A percentile compares a stretch with the other conserved stretches of the same genome.
Evolutionary conservation across 2,329 filamentous ascomycete species (phyloP).

Genomic region (Xylaria sp.): DNA sequence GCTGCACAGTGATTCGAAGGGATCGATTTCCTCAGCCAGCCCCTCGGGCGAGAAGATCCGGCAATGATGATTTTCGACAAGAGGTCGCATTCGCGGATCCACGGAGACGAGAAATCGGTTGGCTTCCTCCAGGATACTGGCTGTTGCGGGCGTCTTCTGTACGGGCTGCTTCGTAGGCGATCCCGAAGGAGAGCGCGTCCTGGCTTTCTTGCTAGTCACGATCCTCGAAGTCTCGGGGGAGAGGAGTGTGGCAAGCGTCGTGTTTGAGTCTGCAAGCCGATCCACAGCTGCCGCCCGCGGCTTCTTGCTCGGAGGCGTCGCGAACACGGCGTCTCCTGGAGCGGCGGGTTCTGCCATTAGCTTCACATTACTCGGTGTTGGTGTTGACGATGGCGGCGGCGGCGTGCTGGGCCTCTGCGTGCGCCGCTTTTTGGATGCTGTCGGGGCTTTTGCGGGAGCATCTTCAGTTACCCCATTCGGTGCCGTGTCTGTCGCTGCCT

Average conservation of each 20-base stretch:
- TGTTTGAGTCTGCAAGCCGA: constrained; percentile 70
- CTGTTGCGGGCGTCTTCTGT: constrained; percentile 61
- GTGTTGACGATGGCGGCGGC: constrained; percentile 52
- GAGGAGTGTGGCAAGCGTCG: constrained; percentile 76
- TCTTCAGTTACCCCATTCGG: constrained; percentile 19
- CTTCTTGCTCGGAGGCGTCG: constrained; percentile 52
- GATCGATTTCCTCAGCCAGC: constrained; percentile 85
- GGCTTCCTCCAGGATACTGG: constrained; percentile 78
- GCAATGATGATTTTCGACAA: constrained; percentile 81
- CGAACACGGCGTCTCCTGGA: constrained; percentile 26
- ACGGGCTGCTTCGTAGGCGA: constrained; percentile 58
- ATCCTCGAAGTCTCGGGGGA: constrained; percentile 75
- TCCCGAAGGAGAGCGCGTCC: constrained; percentile 42
- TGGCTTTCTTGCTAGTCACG: constrained; percentile 62
- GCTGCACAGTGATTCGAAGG: constrained; percentile 83
- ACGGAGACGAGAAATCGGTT: constrained; percentile 77
- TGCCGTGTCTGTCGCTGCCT: constrained; percentile 33
- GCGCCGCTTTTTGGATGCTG: constrained; percentile 48
- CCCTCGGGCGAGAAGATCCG: constrained; percentile 82
- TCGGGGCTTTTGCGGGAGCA: constrained; percentile 36
- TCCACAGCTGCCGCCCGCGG: constrained; percentile 56
- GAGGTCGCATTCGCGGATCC: constrained; percentile 75
- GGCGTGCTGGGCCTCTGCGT: constrained; percentile 40
- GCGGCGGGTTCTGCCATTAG: constrained; percentile 52
- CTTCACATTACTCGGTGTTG: constrained; percentile 58